Base-by-base conservation (phyloP, 2,329 filamentous ascomycete genomes). In the Exserohilum turcica region DNA sequence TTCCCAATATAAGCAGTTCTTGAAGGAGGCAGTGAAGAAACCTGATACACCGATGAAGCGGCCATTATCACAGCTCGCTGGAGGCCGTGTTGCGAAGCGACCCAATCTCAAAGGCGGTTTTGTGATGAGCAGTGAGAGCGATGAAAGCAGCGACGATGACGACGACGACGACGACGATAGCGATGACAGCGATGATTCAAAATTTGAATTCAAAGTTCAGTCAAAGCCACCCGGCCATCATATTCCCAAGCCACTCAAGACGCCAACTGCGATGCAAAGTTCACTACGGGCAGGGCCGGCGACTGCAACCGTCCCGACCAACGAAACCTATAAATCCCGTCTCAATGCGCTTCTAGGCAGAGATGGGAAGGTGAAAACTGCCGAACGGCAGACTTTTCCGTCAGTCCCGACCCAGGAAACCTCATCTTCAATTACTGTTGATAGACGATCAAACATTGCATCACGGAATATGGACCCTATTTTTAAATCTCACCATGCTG, bases 41-140 rank as follows among this genome's bases (percentile, higher is more conserved):
- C 9, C 13, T 3, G 31, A 16, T 9, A 6, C 29, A 6, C 21
- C 29, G 6, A 54, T 47, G 12, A 48, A 48, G 28, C 44, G 31
- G 5, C 42, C 43, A 3, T 27, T 27, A 29, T 35, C 40, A 5
- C 31, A 40, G 10, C 15, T 29, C 27, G 39, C 32, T 16, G 7
- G 42, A 6, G 37, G 7, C n/a, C 38, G 6, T n/a, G 29, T 18
- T 21, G 16, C 6, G 13, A 58, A 54, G 42, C 52, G 49, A 13
- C 55, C 52, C 6, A 49, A 48, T 13, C 52, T 27, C 6, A 48
- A 36, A 29, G 47, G 53, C 12, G 59, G 59, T 6, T 61, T 59
- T 21, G 18, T 61, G n/a, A 8, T 54, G 27, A 48, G 51, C n/a
- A 52, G 48, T 27, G 54, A 55, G 27, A 52, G 48, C 21, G 21